phyloP scores from a whole-genome alignment of 2,329 filamentous ascomycete species.

The Emericellopsis cladophorae region DNA sequence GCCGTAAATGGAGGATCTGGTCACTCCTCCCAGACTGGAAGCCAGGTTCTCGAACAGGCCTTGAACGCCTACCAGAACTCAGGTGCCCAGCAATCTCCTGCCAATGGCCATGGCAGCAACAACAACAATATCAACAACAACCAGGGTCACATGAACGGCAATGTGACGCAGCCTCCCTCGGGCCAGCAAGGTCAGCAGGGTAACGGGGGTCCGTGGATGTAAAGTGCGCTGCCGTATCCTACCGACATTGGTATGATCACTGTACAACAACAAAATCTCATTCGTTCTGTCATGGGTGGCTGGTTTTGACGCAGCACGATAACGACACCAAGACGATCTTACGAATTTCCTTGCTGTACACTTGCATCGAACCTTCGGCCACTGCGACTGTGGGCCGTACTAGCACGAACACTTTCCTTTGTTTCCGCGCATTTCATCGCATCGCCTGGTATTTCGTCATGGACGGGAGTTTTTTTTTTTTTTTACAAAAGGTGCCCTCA shows the following conservation, averaged over 20 bases:
- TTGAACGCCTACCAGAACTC: no score
- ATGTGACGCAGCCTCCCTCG: slow-evolving; percentile 3
- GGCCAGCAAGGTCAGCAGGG: slow-evolving; percentile 1
- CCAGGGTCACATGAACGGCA: slow-evolving; percentile 5
- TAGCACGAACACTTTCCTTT: no score
- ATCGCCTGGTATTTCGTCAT: slow-evolving; percentile 18
- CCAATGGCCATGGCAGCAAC: neutral
- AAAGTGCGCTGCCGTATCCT: slow-evolving; percentile 10
- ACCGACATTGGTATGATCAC: no score
- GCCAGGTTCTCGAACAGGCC: no score
- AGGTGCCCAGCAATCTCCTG: neutral
- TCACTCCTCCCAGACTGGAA: no score
- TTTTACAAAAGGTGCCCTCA: slow-evolving; percentile 5
- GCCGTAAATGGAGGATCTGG: neutral
- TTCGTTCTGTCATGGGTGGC: slow-evolving; percentile 9
- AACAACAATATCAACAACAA: slow-evolving; percentile 1
- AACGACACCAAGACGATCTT: slow-evolving; percentile 25
- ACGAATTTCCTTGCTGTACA: slow-evolving; percentile 23
- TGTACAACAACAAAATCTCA: slow-evolving; percentile 6
- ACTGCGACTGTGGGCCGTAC: no score
- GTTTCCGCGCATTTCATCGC: neutral
- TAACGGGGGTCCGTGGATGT: slow-evolving; percentile 23
- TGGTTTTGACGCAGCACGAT: slow-evolving; percentile 17
- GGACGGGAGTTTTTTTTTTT: slow-evolving; percentile 13
- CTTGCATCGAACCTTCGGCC: slow-evolving; percentile 11